Base-by-base conservation (phyloP, 345 rosid species). In the Populus euphratica region DNA sequence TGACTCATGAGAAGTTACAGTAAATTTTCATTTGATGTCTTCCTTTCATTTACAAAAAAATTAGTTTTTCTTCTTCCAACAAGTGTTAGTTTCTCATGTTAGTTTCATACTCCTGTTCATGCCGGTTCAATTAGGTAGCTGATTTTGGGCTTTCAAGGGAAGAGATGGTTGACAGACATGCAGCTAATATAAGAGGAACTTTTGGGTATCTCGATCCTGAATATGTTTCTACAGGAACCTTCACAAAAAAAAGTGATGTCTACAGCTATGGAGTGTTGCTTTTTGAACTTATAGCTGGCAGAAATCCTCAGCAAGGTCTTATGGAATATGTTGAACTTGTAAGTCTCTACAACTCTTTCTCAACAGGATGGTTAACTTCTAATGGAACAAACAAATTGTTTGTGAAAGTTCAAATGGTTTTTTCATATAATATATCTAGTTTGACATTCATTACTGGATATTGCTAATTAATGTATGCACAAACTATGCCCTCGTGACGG, bases 171-270 rank as follows among this genome's bases (percentile, higher is more conserved):
- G 90, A 92, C 74, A 87, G 83, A 73, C 90, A 92, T 56, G 94
- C 90, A 6, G 99, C 91, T 36, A 90, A 94, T 73, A 70, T 96
- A 68, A 82, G 93, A 59, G 99, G 99, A 82, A 96, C 99, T 17
- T 92, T 92, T 77, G 99, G 99, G 72, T 96, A 94, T 79, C 98
- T 96, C 52, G 99, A 96, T 85, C 99, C 99, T 3, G 98, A 96
- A 73, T 96, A 96, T 72, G 87, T 96, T 59, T 93, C 98, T 39
- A 87, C 98, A 5, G 83, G 92, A 83, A 88, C 80, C 36, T 94
- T 91, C 81, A 94, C 98, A 2, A 96, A 96, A 88, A 96, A 92
- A 84, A 96, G 99, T 38, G 99, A 96, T 66, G 99, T 96, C 68
- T 96, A 94, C 78, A 93, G 99, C 81, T 96, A 87, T 2, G 99